Evolutionary conservation across 116 monocot species (phyloP).

Genomic region (Iris pallida): DNA sequence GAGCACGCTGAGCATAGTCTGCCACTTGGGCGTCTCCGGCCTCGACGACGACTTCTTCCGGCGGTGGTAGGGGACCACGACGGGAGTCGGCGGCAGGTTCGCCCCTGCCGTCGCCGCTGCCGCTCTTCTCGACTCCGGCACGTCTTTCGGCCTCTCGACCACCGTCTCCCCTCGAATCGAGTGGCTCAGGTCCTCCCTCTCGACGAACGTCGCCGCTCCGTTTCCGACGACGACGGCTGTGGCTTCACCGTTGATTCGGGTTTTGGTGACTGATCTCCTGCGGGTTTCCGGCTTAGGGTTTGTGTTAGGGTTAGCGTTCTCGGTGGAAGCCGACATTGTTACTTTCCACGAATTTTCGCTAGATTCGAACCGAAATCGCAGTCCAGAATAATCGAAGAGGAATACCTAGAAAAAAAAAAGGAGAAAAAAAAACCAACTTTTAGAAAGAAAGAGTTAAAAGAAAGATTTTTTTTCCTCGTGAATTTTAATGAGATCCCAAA

Average conservation of each 20-base stretch:
- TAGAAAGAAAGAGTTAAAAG: no score
- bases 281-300: background rate
- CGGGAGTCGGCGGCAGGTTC: background rate
- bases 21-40: slow-evolving; percentile 43
- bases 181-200: slow-evolving; percentile 35
- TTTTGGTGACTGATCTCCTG: background rate
- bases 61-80: slow-evolving; percentile 20
- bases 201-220: background rate
- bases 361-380: no score
- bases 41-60: slow-evolving; percentile 26
- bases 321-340: background rate
- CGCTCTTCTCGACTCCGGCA: slow-evolving; percentile 25
- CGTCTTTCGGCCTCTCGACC: slow-evolving; percentile 31
- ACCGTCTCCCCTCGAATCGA: slow-evolving; percentile 26
- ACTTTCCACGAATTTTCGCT: background rate
- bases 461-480: no score
- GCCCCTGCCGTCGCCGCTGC: background rate
- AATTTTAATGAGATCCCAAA: no score
- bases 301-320: background rate
- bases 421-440: no score
- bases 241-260: background rate
- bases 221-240: background rate
- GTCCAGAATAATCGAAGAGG: no score
- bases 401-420: no score
- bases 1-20: slow-evolving; percentile 40